phyloP scores from a whole-genome alignment of 2,329 filamentous ascomycete species.

The Calycina herbarum region DNA sequence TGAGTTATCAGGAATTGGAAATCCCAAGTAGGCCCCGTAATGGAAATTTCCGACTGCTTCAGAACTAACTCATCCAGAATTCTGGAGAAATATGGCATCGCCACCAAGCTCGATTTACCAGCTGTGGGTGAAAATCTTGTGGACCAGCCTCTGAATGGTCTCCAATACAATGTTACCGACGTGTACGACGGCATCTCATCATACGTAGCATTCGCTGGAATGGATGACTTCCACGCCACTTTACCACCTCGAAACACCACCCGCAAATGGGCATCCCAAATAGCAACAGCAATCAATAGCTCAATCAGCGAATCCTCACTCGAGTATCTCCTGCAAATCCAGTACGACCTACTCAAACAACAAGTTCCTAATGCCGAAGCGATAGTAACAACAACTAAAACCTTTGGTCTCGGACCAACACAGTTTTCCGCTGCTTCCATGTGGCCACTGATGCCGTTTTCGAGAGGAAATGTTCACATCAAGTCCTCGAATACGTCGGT shows the following conservation, averaged over 20 bases:
- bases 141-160: constrained; percentile 27
- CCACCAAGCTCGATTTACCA: constrained; percentile 20
- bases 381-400: constrained; percentile 36
- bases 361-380: constrained; percentile 49
- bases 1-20: constrained; percentile 40
- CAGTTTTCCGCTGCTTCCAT: constrained; percentile 40
- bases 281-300: constrained; percentile 29
- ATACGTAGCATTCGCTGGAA: constrained; percentile 20
- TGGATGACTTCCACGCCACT: constrained; percentile 25
- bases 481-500: constrained; percentile 38
- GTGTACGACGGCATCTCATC: constrained; percentile 18
- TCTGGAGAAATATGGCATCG: constrained; percentile 18
- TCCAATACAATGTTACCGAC: constrained; percentile 29
- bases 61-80: constrained; percentile 15
- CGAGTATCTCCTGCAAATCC: constrained; percentile 45
- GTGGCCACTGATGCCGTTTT: constrained; percentile 44
- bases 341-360: constrained; percentile 49
- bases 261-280: constrained; percentile 6
- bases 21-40: constrained; percentile 17
- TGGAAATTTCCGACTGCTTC: neutral
- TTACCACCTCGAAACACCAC: constrained; percentile 7
- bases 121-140: constrained; percentile 32
- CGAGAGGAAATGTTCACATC: constrained; percentile 46
- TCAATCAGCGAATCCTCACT: constrained; percentile 35
- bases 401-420: constrained; percentile 17